phyloP scores from a whole-genome alignment of 164 flowering plant species.

The Vitis rotundifolia region DNA sequence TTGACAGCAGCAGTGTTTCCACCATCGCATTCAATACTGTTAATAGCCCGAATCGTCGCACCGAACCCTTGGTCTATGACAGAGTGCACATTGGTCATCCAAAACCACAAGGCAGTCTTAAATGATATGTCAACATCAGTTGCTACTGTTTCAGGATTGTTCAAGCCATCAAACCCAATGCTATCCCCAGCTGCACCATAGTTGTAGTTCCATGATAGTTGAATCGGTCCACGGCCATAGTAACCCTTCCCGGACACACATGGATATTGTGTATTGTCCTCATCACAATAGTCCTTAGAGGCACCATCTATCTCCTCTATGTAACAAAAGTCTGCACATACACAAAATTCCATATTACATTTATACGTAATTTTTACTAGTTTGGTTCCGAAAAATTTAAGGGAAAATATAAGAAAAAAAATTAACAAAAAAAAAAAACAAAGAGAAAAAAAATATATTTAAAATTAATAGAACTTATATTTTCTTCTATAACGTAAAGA shows the following conservation, averaged over 20 bases:
- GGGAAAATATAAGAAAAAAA: too few relatives aligned
- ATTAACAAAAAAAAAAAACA: too few relatives aligned
- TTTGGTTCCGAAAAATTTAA: too few relatives aligned
- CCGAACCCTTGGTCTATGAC: constrained; percentile 14
- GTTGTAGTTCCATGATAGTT: constrained; percentile 26
- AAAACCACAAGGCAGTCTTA: constrained; percentile 22
- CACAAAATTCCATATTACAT: too few relatives aligned
- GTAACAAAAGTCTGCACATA: constrained; percentile 12
- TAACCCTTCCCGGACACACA: constrained; percentile 9
- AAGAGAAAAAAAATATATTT: too few relatives aligned
- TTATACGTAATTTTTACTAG: too few relatives aligned
- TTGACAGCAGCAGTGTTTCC: constrained; percentile 5
- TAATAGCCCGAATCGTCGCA: constrained; percentile 15
- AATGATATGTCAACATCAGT: constrained; percentile 7
- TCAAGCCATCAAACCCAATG: constrained; percentile 17
- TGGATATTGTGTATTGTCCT: constrained; percentile 9
- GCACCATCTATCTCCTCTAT: constrained; percentile 11
- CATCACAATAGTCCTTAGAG: constrained; percentile 16
- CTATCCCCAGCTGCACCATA: constrained; percentile 20
- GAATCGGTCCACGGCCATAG: constrained; percentile 9
- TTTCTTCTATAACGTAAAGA: too few relatives aligned
- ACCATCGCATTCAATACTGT: constrained; percentile 13
- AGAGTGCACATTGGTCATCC: constrained; percentile 19
- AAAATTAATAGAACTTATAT: too few relatives aligned
- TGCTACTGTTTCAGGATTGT: constrained; percentile 17